Conservation (phyloP, 495 filamentous ascomycete genomes). For the Penicillium desertorum region DNA sequence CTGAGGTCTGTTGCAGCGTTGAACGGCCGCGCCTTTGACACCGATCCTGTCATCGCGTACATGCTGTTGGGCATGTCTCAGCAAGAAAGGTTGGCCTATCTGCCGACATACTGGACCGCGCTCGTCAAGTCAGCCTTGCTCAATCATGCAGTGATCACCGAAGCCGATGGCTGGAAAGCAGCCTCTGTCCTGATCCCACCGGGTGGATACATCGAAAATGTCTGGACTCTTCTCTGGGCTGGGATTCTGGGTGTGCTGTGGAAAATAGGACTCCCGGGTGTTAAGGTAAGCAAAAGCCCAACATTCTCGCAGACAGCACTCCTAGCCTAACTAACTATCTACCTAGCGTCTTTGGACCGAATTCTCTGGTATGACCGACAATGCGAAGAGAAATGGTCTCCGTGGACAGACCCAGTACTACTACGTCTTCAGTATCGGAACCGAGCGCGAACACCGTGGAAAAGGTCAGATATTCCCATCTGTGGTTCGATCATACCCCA, state of each 20-base stretch:
- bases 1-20: constrained; percentile 20
- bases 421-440: constrained; percentile 33
- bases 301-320: neutral
- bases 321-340: neutral
- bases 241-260: constrained; percentile 27
- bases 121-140: constrained; percentile 27
- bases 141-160: constrained; percentile 30
- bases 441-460: constrained; percentile 28
- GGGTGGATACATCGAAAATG: constrained; percentile 20
- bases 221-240: constrained; percentile 25
- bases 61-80: constrained; percentile 27
- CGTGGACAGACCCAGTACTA: constrained; percentile 27
- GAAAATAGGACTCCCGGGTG: constrained; percentile 24
- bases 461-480: constrained; percentile 19
- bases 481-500: neutral
- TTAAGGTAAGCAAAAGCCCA: constrained; percentile 17
- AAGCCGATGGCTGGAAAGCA: constrained; percentile 31
- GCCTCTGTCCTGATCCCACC: constrained; percentile 29
- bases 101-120: constrained; percentile 27
- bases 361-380: constrained; percentile 31
- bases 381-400: constrained; percentile 28
- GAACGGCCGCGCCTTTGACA: constrained; percentile 27
- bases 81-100: constrained; percentile 25
- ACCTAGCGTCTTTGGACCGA: constrained; percentile 27
- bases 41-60: constrained; percentile 30